Conservation (phyloP, 495 filamentous ascomycete species). For the Penicilliopsis zonata region DNA sequence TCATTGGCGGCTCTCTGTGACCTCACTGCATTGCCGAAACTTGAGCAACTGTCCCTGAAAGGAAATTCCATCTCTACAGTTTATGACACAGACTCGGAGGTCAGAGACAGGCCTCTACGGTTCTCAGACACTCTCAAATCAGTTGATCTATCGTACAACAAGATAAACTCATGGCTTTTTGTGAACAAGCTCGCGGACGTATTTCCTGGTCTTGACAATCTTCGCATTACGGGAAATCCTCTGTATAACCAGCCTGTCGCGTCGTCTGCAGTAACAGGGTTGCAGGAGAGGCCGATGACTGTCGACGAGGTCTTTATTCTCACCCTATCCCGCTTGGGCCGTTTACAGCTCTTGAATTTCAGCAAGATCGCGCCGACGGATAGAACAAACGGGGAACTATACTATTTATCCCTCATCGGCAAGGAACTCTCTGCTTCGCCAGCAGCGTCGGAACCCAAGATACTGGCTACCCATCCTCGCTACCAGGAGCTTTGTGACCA, state of each 20-base stretch:
- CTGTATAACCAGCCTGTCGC: conserved; percentile 52
- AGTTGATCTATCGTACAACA: conserved; percentile 73
- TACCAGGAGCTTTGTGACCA: conserved; percentile 60
- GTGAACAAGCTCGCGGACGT: conserved; percentile 49
- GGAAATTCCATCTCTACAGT: conserved; percentile 30
- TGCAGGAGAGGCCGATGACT: conserved; percentile 32
- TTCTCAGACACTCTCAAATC: conserved; percentile 36
- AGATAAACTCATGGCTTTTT: conserved; percentile 55
- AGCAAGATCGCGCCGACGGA: conserved; percentile 59
- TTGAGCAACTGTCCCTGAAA: conserved; percentile 38
- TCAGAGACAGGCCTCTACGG: conserved; percentile 14
- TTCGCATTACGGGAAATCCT: conserved; percentile 77
- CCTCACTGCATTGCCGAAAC: conserved; percentile 43
- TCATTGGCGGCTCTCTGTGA: conserved; percentile 43
- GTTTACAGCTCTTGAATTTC: conserved; percentile 64
- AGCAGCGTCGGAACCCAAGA: conserved; percentile 34
- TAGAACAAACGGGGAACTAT: conserved; percentile 77
- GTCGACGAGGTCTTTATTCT: conserved; percentile 79
- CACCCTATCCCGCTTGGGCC: conserved; percentile 61
- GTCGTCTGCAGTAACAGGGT: conserved; percentile 18
- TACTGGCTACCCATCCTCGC: conserved; percentile 51
- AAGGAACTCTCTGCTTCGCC: conserved; percentile 54
- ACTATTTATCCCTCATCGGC: conserved; percentile 74
- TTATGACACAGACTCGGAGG: conserved; percentile 1
- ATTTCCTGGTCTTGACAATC: conserved; percentile 53